These are phyloP conservation scores for Collariella sp. DNA, from an alignment of 495 filamentous ascomycete species.

Conservation along the genomic window DNA sequence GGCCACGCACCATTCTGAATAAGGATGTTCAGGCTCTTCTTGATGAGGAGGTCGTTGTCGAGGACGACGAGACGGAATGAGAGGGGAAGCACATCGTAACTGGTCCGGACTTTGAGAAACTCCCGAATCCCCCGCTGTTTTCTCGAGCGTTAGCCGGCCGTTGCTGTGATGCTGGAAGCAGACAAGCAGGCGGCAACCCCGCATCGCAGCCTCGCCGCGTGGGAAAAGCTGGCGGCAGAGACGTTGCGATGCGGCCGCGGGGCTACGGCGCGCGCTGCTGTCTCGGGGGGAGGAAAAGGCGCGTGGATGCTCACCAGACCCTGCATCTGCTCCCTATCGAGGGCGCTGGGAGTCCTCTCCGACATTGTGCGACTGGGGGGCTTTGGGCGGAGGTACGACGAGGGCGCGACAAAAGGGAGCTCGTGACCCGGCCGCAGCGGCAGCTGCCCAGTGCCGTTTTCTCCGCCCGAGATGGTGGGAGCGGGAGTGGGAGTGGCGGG, in stretches of 20 bases:
- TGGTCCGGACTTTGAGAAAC: constrained; percentile 92
- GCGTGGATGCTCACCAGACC: constrained; percentile 62
- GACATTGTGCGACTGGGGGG: constrained; percentile 42
- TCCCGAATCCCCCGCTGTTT: constrained; percentile 77
- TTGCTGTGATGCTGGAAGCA: neutral
- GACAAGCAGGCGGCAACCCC: constrained; percentile 23
- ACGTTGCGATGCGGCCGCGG: neutral
- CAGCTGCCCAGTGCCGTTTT: constrained; percentile 21
- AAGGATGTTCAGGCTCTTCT: constrained; percentile 92
- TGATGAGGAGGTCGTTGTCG: constrained; percentile 88
- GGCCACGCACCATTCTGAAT: constrained; percentile 79
- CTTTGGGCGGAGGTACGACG: constrained; percentile 73
- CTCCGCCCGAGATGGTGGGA: constrained; percentile 18
- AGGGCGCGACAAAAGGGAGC: constrained; percentile 63
- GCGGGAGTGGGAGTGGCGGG: constrained; percentile 14
- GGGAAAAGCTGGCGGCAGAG: neutral
- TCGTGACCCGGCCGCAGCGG: constrained; percentile 40
- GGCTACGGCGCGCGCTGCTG: constrained; percentile 15
- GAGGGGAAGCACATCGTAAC: constrained; percentile 97
- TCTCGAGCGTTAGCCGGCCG: constrained; percentile 10
- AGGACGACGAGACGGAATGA: constrained; percentile 94
- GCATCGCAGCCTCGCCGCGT: constrained; percentile 15
- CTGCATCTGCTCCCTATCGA: constrained; percentile 87
- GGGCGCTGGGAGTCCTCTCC: constrained; percentile 55
- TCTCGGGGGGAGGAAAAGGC: constrained; percentile 15